Evolutionary conservation across 73 alveolate genomes (phyloP).

Genomic region (Blepharisma stoltei): DNA sequence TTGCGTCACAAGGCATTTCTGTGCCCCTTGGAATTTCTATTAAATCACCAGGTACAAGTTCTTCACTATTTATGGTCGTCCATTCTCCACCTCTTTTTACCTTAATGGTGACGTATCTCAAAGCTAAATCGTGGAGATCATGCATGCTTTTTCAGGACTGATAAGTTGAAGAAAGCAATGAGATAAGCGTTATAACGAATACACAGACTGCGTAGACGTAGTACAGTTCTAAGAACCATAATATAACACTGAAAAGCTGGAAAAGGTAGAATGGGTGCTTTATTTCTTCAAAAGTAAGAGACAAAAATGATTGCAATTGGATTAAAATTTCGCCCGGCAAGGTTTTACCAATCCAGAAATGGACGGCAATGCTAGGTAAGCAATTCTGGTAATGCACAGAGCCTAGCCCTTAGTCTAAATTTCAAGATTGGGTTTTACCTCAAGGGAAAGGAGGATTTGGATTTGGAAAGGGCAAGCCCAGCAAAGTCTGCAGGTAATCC

Average conservation of each 20-base stretch:
- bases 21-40: constrained; percentile 72
- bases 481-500: too few species aligned
- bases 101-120: background rate
- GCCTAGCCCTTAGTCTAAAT: too few species aligned
- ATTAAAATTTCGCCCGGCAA: background rate
- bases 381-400: too few species aligned
- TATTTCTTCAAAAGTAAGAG: constrained; percentile 3
- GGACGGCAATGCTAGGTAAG: too few species aligned
- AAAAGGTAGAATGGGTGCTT: constrained; percentile 77
- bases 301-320: too few species aligned
- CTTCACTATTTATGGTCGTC: constrained; percentile 11
- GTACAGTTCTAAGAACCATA: constrained; percentile 90
- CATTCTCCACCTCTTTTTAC: background rate
- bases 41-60: constrained; percentile 94
- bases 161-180: background rate
- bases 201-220: constrained; percentile 2
- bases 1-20: constrained; percentile 85
- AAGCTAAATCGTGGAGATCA: constrained; percentile 13
- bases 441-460: too few species aligned
- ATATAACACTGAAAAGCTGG: constrained; percentile 51
- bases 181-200: background rate
- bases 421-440: too few species aligned
- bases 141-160: background rate
- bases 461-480: too few species aligned
- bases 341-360: too few species aligned